phyloP scores from a whole-genome alignment of 2,329 filamentous ascomycete genomes.

The Trichoderma polysporum region DNA sequence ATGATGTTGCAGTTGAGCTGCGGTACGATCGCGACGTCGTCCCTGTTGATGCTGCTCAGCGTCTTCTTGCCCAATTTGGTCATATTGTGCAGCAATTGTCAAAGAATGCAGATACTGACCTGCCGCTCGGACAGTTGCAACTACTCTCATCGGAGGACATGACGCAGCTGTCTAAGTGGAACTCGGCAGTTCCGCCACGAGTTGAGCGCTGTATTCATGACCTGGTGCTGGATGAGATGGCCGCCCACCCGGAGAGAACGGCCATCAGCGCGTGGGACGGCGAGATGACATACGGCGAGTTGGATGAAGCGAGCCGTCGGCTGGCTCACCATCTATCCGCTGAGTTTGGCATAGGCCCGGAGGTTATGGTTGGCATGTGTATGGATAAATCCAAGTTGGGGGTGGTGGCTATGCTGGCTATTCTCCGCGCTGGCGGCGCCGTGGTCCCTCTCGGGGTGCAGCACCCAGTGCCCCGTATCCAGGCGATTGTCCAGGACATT shows the following conservation, averaged over 20 bases:
- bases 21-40: slow-evolving; percentile 4
- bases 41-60: background rate
- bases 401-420: slow-evolving; percentile 25
- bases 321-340: slow-evolving; percentile 33
- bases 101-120: background rate
- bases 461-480: background rate
- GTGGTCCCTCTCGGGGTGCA: background rate
- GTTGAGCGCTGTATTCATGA: slow-evolving; percentile 41
- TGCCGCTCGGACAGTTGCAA: background rate
- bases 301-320: slow-evolving; percentile 30
- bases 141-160: background rate
- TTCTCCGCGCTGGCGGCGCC: too few relatives aligned
- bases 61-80: background rate
- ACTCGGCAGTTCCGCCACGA: slow-evolving; percentile 20
- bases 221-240: slow-evolving; percentile 35
- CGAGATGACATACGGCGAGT: background rate
- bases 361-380: slow-evolving; percentile 32
- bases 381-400: slow-evolving; percentile 29
- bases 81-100: background rate
- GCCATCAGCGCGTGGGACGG: background rate
- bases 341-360: slow-evolving; percentile 27
- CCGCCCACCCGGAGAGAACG: background rate
- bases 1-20: background rate
- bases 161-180: slow-evolving; percentile 33
- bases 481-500: background rate